Base-by-base conservation (phyloP, 1,284 basidiomycete genomes). In the Sutorius eximius region DNA sequence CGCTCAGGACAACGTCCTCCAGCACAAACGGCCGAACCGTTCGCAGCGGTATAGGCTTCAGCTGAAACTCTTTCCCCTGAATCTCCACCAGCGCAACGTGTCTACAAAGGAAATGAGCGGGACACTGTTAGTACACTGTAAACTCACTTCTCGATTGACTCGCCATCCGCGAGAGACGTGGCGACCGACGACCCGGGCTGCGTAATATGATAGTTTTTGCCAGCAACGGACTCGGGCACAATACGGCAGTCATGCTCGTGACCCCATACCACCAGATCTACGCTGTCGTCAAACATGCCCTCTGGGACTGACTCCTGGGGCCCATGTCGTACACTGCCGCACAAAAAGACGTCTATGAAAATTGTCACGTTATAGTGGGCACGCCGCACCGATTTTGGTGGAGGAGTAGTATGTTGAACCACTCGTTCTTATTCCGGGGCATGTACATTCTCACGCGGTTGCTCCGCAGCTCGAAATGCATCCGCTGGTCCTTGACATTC, bases 181-280 rank as follows among this genome's bases (percentile, higher is more conserved):
- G 96, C 97, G 5, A 99, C 87, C 0, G 91, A 94, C 8, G 93
- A 96, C 1, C 97, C 97, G 2, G 97, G 97, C 70, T 99, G 97
- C 0, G 87, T 85, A 66, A 99, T 95, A 64, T 83, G 86, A 74
- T 99, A 99, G 5, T 82, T 79, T 72, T 97, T 96, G 9, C 92
- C 95, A 5, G 91, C 87, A 6, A 99, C 95, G 2, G 85, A 80
- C 67, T 98, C 93, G 0, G 96, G 96, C 3, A 84, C 77, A 56
- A 98, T 94, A 27, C 93, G 84, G 69, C 95, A 98, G 71, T 99
- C 96, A 69, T 99, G 97, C 71, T 99, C 97, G 69, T 99, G 97
- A 2, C 97, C 96, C 96, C 96, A 99, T 1, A 99, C 80, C 9
- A 99, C 92, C 5, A 99, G 80, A 66, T 97, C 86, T 54, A 98